phyloP scores from a whole-genome alignment of 345 rosid genomes.

The Bruguiera gymnorhiza region DNA sequence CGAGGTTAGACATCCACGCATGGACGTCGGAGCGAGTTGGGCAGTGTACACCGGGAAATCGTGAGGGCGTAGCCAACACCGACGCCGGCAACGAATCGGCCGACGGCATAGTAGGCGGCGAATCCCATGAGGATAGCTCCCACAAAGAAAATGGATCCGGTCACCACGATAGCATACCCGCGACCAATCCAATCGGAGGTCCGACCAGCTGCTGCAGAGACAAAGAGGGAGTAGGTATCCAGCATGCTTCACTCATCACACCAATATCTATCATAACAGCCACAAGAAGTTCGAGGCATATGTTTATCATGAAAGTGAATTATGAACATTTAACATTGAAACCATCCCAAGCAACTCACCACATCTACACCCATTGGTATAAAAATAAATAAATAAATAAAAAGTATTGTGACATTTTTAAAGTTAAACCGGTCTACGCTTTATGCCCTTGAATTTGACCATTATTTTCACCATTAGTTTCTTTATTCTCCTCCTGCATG shows the following conservation, averaged over 20 bases:
- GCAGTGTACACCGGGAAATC: slow-evolving; percentile 91
- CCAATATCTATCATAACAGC: slow-evolving; percentile 50
- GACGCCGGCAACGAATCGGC: slow-evolving; percentile 85
- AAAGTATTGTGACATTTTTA: neutral
- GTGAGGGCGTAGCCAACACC: slow-evolving; percentile 89
- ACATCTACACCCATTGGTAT: no score
- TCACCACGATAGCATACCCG: slow-evolving; percentile 76
- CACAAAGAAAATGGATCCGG: slow-evolving; percentile 69
- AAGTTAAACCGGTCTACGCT: neutral
- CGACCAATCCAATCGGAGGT: slow-evolving; percentile 93
- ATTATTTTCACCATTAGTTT: neutral
- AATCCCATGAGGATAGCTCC: slow-evolving; percentile 92
- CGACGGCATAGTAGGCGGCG: slow-evolving; percentile 65
- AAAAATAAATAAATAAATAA: no score
- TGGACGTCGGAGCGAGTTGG: slow-evolving; percentile 78
- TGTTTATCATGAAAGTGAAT: no score
- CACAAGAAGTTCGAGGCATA: neutral
- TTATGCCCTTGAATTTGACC: neutral
- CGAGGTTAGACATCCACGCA: slow-evolving; percentile 86
- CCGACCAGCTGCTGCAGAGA: slow-evolving; percentile 72
- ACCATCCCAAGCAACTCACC: no score
- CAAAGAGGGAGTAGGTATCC: slow-evolving; percentile 62
- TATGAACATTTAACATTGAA: no score
- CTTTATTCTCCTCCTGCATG: neutral
- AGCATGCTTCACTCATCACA: slow-evolving; percentile 80